A percentile compares a stretch with the other conserved stretches of the same genome.
Evolutionary conservation across 306 rosid genomes (phyloP).

Genomic region (Alnus rubra): DNA sequence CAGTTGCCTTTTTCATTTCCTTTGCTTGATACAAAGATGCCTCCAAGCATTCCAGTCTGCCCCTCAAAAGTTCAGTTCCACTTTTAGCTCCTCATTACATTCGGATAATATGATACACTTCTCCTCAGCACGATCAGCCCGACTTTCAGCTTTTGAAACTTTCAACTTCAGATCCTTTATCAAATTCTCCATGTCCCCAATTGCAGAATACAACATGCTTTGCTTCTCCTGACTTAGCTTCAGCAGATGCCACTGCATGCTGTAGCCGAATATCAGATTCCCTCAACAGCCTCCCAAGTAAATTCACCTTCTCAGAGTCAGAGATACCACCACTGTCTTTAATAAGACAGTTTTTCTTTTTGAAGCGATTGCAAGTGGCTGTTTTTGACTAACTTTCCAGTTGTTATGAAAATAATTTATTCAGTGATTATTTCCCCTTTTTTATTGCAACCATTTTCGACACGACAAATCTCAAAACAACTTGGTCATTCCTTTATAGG

Average conservation of each 20-base stretch:
- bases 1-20: conserved; percentile 66
- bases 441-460: background rate
- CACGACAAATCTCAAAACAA: no score
- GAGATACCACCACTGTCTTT: conserved; percentile 35
- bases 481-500: no score
- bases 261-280: conserved; percentile 59
- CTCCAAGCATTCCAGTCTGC: conserved; percentile 64
- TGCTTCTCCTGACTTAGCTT: conserved; percentile 89
- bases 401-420: no score
- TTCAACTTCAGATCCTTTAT: conserved; percentile 70
- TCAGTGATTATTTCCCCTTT: no score
- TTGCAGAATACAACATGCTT: conserved; percentile 58
- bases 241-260: conserved; percentile 77
- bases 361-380: background rate
- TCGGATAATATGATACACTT: conserved; percentile 70
- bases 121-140: conserved; percentile 74
- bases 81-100: conserved; percentile 63
- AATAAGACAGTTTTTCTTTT: conserved; percentile 17
- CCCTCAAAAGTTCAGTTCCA: conserved; percentile 63
- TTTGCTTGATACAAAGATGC: conserved; percentile 64
- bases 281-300: conserved; percentile 56
- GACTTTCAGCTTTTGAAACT: conserved; percentile 66
- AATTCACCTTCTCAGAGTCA: conserved; percentile 46
- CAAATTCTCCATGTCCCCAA: conserved; percentile 75
- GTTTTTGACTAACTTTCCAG: no score